Conservation (phyloP, 2,329 filamentous ascomycete species). For the Apiospora aurea region DNA sequence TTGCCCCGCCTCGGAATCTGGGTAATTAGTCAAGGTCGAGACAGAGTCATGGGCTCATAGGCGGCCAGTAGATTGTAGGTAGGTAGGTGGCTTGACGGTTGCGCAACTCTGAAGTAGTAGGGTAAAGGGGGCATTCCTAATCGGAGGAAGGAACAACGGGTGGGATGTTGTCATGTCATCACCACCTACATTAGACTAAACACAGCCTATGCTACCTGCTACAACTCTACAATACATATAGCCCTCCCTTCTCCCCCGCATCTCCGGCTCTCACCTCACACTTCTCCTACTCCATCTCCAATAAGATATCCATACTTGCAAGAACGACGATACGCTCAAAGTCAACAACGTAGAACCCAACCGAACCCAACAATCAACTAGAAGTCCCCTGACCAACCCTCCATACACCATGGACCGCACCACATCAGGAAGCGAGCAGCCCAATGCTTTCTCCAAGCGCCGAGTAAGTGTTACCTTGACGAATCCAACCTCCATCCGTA, state of each 20-base stretch:
- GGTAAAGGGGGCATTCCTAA: not conserved
- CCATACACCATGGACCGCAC: slow-evolving; percentile 26
- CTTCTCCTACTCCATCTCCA: not conserved
- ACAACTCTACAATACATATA: not conserved
- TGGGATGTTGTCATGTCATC: not conserved
- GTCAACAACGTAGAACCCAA: not conserved
- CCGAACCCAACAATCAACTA: not conserved
- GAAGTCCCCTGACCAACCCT: not conserved
- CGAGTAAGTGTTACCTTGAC: slow-evolving; percentile 23
- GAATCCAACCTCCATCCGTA: not conserved
- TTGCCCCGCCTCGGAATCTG: not conserved
- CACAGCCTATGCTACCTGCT: not conserved
- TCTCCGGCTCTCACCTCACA: not conserved
- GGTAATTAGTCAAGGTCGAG: not conserved
- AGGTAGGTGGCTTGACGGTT: not conserved
- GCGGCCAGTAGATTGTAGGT: not conserved
- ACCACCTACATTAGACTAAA: not conserved
- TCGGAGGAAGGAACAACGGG: not conserved
- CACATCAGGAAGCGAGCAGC: slow-evolving; percentile 24
- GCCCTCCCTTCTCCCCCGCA: not conserved
- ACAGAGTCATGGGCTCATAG: slow-evolving; percentile 7
- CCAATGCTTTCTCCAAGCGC: slow-evolving; percentile 18
- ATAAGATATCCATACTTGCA: not conserved
- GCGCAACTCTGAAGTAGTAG: slow-evolving; percentile 19
- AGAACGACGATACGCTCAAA: not conserved